phyloP scores from a whole-genome alignment of 2,329 filamentous ascomycete genomes.

The Verticillium tricorpus region DNA sequence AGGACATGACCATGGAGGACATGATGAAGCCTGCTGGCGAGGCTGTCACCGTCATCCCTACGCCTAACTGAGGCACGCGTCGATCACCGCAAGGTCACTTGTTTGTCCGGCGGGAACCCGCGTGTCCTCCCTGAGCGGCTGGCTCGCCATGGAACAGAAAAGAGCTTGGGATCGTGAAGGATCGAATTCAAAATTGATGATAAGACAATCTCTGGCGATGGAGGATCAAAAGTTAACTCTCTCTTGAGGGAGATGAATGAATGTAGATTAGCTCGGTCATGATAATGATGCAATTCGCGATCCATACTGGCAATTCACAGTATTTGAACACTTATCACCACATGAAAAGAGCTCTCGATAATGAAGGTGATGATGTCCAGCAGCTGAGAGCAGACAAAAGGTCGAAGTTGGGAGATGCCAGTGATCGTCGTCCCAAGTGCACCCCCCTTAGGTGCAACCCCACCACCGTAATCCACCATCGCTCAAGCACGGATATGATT shows the following conservation, averaged over 20 bases:
- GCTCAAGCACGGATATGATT: neutral
- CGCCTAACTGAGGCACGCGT: neutral
- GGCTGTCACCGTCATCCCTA: conserved; percentile 3
- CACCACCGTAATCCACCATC: neutral
- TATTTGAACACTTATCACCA: neutral
- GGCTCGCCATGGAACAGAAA: conserved; percentile 13
- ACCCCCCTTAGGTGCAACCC: neutral
- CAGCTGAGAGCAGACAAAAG: no score
- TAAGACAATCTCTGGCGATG: neutral
- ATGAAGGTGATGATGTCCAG: no score
- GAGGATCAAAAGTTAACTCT: neutral
- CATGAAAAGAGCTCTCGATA: neutral
- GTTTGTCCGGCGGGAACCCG: neutral
- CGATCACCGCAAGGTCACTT: neutral
- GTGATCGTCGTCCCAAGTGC: no score
- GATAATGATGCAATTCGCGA: neutral
- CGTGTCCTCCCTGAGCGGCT: conserved; percentile 15
- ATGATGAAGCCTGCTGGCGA: conserved; percentile 1
- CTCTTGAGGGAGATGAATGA: neutral
- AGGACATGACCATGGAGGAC: neutral
- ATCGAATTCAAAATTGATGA: neutral
- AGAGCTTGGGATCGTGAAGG: neutral
- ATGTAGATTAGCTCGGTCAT: neutral
- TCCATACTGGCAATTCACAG: neutral
- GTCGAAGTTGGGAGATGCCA: no score